Base-by-base conservation (phyloP, 23 red algal species). In the Gracilaria domingensis region DNA sequence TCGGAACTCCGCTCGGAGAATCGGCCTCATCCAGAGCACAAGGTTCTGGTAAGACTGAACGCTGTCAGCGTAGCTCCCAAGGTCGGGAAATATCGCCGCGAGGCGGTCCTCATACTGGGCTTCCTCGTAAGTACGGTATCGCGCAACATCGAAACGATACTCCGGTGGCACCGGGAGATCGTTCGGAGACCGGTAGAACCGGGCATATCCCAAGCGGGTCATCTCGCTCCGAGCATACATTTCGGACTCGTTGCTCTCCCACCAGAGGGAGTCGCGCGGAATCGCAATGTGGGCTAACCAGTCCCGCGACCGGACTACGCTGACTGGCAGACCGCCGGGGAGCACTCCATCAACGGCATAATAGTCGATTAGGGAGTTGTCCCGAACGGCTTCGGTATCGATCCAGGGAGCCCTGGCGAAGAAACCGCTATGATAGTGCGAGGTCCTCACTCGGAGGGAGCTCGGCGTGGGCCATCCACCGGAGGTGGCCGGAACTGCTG, bases 71-170 rank as follows among this genome's bases (percentile, higher is more conserved):
- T 58, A 58, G 16, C 47, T 18, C 0, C 62, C 48, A 17, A n/a
- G 5, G 6, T 14, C 47, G 49, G 8, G 54, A 12, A 29, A 29
- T 29, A n/a, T 49, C 55, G 2, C 60, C 7, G 1, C 25, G 55
- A 24, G n/a, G n/a, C n/a, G n/a, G n/a, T 83, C 35, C 32, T 51
- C 79, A 30, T 83, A 83, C 24, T 83, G 30, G 12, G 12, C 36
- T 62, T 84, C 80, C 14, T 58, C 80, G 80, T 36, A 34, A 0
- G 80, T 84, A 12, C 80, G 54, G 80, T 39, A 84, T 1, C 23
- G 0, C 1, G 36, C 80, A 26, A 84, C 51, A n/a, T 84, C 57
- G 9, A 66, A 66, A 7, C 58, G 18, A 9, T 61, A 62, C 35
- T 84, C 26, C 11, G 32, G 18, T 0, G 56, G 80, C 0, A 84